These are phyloP conservation scores for Xanthoconium separans DNA, from an alignment of 1,284 basidiomycete genomes.

Conservation along the genomic window DNA sequence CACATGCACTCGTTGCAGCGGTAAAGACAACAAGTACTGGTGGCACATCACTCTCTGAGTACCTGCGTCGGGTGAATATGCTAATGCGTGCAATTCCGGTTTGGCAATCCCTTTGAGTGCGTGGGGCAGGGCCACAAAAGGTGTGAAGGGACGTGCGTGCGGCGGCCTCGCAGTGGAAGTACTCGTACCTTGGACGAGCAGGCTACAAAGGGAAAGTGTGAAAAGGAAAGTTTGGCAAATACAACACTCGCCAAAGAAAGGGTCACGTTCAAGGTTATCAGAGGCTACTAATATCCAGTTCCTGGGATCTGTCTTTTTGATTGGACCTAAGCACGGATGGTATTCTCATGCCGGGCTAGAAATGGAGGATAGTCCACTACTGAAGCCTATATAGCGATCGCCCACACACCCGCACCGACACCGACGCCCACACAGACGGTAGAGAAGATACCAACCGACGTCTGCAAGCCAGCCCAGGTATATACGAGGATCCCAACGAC, in stretches of 20 bases:
- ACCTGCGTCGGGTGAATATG: neutral
- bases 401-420: constrained; percentile 22
- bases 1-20: neutral
- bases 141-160: neutral
- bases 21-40: too few relatives aligned
- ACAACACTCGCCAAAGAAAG: constrained; percentile 12
- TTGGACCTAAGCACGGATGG: neutral
- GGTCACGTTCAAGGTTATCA: neutral
- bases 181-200: neutral
- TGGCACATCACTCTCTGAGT: neutral
- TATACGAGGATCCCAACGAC: constrained; percentile 28
- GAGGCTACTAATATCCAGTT: neutral
- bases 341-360: neutral
- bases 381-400: constrained; percentile 16
- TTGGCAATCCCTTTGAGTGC: constrained; percentile 5
- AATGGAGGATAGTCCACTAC: constrained; percentile 2
- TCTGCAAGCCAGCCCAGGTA: constrained; percentile 22
- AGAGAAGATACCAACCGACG: constrained; percentile 27
- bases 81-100: neutral
- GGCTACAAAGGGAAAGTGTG: constrained; percentile 6
- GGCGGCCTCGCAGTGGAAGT: neutral
- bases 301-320: neutral
- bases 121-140: neutral
- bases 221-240: constrained; percentile 7
- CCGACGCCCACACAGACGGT: constrained; percentile 27